Evolutionary conservation across 768 basidiomycete genomes (phyloP).

Genomic region (Pleurotus cornucopiae): DNA sequence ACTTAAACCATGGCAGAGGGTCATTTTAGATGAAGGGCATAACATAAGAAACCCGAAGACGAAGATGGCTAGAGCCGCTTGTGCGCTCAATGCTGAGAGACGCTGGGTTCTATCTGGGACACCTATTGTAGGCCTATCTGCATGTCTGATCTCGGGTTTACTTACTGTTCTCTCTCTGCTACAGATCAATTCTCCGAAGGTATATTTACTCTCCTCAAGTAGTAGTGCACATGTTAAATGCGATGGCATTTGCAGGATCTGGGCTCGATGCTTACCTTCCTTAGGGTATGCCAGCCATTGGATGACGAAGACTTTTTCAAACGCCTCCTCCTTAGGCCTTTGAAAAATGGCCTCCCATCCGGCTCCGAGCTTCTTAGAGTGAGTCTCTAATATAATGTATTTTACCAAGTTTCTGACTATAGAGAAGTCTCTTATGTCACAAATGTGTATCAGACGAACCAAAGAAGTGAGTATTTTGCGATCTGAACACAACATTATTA

Average conservation of each 20-base stretch:
- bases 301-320: conserved; percentile 84
- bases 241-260: conserved; percentile 55
- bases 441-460: conserved; percentile 75
- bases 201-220: conserved; percentile 17
- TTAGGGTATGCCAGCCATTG: conserved; percentile 80
- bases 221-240: no score
- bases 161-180: neutral
- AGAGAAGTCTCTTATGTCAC: conserved; percentile 67
- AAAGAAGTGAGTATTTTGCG: conserved; percentile 54
- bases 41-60: conserved; percentile 82
- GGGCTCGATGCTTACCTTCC: conserved; percentile 80
- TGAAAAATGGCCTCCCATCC: conserved; percentile 61
- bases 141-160: neutral
- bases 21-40: conserved; percentile 90
- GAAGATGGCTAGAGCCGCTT: conserved; percentile 74
- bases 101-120: conserved; percentile 85
- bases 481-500: neutral
- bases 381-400: conserved; percentile 14
- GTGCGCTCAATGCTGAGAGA: conserved; percentile 58
- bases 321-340: conserved; percentile 69
- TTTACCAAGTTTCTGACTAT: conserved; percentile 7
- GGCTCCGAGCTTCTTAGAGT: conserved; percentile 74
- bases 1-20: conserved; percentile 36
- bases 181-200: conserved; percentile 78
- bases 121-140: conserved; percentile 65